phyloP scores from a whole-genome alignment of 2,329 filamentous ascomycete species.

The Xylaria sp. region DNA sequence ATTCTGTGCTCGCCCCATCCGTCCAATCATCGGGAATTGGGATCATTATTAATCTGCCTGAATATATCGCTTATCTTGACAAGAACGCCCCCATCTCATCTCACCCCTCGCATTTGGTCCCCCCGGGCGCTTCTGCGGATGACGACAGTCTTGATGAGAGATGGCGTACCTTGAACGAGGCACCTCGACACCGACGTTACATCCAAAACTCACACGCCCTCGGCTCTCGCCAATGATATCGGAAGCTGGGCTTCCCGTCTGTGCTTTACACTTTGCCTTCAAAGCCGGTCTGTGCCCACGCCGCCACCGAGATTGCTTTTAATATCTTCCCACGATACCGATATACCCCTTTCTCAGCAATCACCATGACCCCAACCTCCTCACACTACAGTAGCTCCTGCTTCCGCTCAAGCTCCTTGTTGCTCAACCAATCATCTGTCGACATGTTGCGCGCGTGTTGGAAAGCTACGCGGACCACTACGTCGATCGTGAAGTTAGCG shows the following conservation, averaged over 20 bases:
- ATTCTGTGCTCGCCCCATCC: slow-evolving; percentile 17
- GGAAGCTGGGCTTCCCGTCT: background rate
- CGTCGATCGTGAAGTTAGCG: slow-evolving; percentile 32
- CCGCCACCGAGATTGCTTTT: slow-evolving; percentile 21
- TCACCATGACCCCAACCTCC: slow-evolving; percentile 4
- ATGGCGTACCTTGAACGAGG: slow-evolving; percentile 21
- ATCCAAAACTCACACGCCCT: slow-evolving; percentile 24
- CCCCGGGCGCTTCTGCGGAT: slow-evolving; percentile 17
- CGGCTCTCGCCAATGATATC: slow-evolving; percentile 30
- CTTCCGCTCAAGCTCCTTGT: slow-evolving; percentile 32
- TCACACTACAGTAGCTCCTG: slow-evolving; percentile 27
- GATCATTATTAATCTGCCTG: slow-evolving; percentile 9
- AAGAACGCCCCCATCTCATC: slow-evolving; percentile 20
- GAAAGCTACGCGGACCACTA: slow-evolving; percentile 46
- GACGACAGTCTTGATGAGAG: slow-evolving; percentile 21
- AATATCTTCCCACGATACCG: slow-evolving; percentile 13
- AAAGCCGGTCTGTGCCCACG: slow-evolving; percentile 29
- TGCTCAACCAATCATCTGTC: slow-evolving; percentile 42
- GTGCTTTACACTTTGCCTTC: slow-evolving; percentile 17
- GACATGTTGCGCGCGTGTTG: slow-evolving; percentile 46
- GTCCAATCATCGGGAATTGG: slow-evolving; percentile 21
- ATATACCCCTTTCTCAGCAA: slow-evolving; percentile 16
- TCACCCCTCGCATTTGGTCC: slow-evolving; percentile 6
- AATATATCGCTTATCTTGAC: slow-evolving; percentile 23
- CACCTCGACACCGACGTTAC: slow-evolving; percentile 35